Evolutionary conservation across 73 alveolate species (phyloP), one percentile per base, ranked within the genome.

Genomic region (Paramecium sonneborni): DNA sequence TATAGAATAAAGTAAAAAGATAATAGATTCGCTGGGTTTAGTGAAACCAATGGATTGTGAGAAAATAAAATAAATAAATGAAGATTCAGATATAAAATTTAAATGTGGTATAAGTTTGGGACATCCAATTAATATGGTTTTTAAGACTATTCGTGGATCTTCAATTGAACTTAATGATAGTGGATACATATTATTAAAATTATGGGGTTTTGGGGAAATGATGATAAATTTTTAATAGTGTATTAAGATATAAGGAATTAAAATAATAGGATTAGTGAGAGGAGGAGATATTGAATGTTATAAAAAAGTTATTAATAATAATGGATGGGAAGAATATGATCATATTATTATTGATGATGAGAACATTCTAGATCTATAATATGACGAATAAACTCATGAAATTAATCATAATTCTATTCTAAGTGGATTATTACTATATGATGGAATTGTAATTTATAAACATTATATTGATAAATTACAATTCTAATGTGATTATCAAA

Each of bases 261-360:
- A 44, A 24, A 23, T 79, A 23, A 18, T 79, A 10, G 90, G 90
- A 23, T 79, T 79, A 23, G 90, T 79, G 8, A 79, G 76, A 43
- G 90, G 76, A 43, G 90, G 90, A 24, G 57, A 79, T 10, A 20
- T 24, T 20, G 46, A 79, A 0, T 14, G 3, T 3, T 79, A 43
- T 46, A 24, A 79, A 79, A 41, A 79, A 14, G 67, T 43, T n/a
- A 79, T 39, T 14, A 14, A 20, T 28, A 79, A 79, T 24, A 44
- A 43, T 79, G 52, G 35, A 37, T 79, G 90, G 90, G 90, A 79
- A n/a, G 55, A 12, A 7, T 79, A 79, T 46, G 55, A 26, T 23
- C 90, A 79, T 37, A 24, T 39, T 43, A 24, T 43, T 46, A 1
- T 79, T 28, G 37, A 79, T 9, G 7, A 79, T 21, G 90, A 79